These are phyloP conservation scores for Termitomyces sp. DNA, from an alignment of 768 basidiomycete genomes.

Conservation along the genomic window DNA sequence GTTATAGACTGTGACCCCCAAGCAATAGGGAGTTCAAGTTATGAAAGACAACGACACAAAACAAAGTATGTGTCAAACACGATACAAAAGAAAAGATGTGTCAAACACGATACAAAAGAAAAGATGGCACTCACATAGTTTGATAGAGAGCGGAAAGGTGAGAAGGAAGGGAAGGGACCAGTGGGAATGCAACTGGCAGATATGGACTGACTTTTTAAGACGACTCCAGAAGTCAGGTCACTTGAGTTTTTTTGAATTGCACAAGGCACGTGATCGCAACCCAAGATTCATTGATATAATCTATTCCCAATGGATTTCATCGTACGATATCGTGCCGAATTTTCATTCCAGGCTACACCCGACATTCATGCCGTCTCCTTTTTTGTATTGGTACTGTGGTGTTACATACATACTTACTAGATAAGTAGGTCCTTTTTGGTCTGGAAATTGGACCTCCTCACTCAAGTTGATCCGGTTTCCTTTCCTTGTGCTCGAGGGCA, in stretches of 20 bases:
- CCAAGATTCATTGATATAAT: background rate
- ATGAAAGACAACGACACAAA: conserved; percentile 19
- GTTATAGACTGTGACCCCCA: conserved; percentile 3
- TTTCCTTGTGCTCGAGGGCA: background rate
- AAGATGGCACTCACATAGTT: conserved; percentile 10
- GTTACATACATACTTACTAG: no score
- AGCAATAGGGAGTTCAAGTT: background rate
- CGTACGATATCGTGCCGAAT: conserved; percentile 7
- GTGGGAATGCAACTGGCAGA: conserved; percentile 5
- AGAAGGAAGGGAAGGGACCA: background rate
- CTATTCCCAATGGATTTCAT: background rate
- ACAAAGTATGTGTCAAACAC: background rate
- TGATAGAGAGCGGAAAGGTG: conserved; percentile 1
- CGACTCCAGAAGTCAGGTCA: conserved; percentile 20
- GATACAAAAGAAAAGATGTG: background rate
- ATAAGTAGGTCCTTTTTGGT: background rate
- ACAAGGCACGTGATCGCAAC: conserved; percentile 8
- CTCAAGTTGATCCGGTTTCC: background rate
- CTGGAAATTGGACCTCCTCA: no score
- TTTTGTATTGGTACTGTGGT: background rate
- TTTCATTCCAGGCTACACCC: background rate
- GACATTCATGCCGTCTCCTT: no score
- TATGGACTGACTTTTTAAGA: conserved; percentile 21
- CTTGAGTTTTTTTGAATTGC: conserved; percentile 2
- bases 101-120: background rate